Conservation (phyloP, 2,329 filamentous ascomycete species). For the Stachybotrys elegans region DNA sequence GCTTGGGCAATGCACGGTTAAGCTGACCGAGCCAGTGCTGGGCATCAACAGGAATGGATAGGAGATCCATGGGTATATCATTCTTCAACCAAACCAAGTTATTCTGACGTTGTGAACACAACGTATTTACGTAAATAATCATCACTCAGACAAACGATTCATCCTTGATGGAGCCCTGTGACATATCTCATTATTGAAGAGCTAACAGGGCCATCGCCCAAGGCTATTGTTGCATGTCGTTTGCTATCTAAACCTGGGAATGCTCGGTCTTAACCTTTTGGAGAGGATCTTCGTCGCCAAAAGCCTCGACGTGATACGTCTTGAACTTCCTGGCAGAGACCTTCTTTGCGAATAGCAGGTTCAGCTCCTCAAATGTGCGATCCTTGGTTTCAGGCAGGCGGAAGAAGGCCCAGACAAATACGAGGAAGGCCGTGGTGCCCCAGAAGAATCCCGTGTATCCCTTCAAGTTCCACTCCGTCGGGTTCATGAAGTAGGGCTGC, state of each 20-base stretch:
- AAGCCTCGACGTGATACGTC: conserved; percentile 8
- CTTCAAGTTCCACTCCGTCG: conserved; percentile 30
- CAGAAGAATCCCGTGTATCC: conserved; percentile 33
- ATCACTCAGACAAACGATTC: too few relatives aligned
- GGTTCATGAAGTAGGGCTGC: conserved; percentile 32
- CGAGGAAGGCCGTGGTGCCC: conserved; percentile 17
- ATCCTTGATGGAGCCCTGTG: too few relatives aligned
- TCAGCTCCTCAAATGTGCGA: conserved; percentile 47
- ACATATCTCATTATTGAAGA: too few relatives aligned
- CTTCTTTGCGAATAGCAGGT: conserved; percentile 40
- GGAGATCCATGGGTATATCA: too few relatives aligned
- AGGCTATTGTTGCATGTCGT: too few relatives aligned
- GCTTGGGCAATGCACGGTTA: conserved; percentile 22
- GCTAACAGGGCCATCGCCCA: too few relatives aligned
- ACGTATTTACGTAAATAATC: too few relatives aligned
- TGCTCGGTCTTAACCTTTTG: not conserved
- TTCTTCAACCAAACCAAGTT: too few relatives aligned
- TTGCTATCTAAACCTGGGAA: not conserved
- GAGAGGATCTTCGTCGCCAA: not conserved
- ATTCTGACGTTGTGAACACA: too few relatives aligned
- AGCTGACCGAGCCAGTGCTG: conserved; percentile 20
- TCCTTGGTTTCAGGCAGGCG: conserved; percentile 47
- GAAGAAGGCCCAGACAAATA: conserved; percentile 34
- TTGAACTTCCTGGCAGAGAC: conserved; percentile 13
- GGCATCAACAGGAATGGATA: conserved; percentile 9